Conservation (phyloP, 2,329 filamentous ascomycete species). For the Samsoniella hepiali region DNA sequence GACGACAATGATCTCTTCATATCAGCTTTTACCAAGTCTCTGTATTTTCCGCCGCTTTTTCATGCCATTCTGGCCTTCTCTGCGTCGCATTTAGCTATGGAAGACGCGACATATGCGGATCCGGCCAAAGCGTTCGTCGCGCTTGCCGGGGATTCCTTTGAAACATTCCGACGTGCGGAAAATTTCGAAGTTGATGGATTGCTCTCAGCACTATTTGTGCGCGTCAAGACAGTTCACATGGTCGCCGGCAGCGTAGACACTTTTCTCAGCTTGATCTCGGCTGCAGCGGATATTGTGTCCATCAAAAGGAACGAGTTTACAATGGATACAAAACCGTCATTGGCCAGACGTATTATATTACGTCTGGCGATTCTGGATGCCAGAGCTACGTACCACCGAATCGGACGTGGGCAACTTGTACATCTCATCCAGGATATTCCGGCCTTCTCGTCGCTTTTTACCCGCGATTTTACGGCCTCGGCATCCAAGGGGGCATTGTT, state of each 20-base stretch:
- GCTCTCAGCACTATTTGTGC: slow-evolving; percentile 21
- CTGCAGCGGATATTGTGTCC: slow-evolving; percentile 18
- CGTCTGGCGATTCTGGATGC: slow-evolving; percentile 21
- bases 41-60: slow-evolving; percentile 21
- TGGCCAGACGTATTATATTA: slow-evolving; percentile 19
- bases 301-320: slow-evolving; percentile 9
- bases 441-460: slow-evolving; percentile 19
- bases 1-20: slow-evolving; percentile 21
- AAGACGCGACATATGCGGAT: slow-evolving; percentile 12
- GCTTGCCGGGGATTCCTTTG: slow-evolving; percentile 19
- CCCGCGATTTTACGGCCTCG: neutral
- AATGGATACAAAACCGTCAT: neutral
- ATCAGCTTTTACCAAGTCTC: slow-evolving; percentile 20
- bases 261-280: slow-evolving; percentile 18
- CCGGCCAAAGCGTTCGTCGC: slow-evolving; percentile 14
- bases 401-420: slow-evolving; percentile 19
- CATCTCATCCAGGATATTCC: slow-evolving; percentile 10
- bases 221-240: slow-evolving; percentile 21
- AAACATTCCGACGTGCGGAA: slow-evolving; percentile 12
- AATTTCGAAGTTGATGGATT: slow-evolving; percentile 17
- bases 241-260: slow-evolving; percentile 18
- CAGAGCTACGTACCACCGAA: slow-evolving; percentile 17
- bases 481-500: slow-evolving; percentile 9
- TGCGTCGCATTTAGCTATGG: slow-evolving; percentile 20
- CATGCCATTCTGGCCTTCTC: slow-evolving; percentile 22